A percentile compares a stretch with the other conserved stretches of the same genome.
Evolutionary conservation across 768 basidiomycete species (phyloP).

Genomic region (Rhodotorula sphaerocarpa): DNA sequence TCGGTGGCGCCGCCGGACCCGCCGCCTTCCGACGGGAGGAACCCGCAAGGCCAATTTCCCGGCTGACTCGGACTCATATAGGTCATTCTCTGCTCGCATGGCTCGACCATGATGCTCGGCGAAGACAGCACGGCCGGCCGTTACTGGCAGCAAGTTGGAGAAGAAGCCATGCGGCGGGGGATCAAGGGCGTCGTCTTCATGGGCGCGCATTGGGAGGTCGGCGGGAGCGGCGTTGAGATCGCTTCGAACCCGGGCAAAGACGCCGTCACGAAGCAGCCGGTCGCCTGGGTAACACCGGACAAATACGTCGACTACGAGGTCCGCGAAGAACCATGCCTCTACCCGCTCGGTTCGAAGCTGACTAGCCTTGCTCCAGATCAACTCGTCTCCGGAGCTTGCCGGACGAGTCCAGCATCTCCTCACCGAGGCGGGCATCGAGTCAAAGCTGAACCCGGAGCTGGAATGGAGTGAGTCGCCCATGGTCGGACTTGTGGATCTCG

Average conservation of each 20-base stretch:
- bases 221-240: slow-evolving; percentile 23
- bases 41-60: no score
- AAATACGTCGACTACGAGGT: slow-evolving; percentile 32
- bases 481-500: background rate
- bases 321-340: background rate
- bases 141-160: slow-evolving; percentile 31
- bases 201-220: slow-evolving; percentile 35
- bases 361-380: background rate
- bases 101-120: slow-evolving; percentile 33
- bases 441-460: slow-evolving; percentile 24
- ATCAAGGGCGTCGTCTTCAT: slow-evolving; percentile 33
- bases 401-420: slow-evolving; percentile 8
- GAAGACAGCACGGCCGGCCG: slow-evolving; percentile 24
- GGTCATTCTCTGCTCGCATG: slow-evolving; percentile 32
- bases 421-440: slow-evolving; percentile 19
- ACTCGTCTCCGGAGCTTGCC: slow-evolving; percentile 22
- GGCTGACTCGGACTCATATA: no score
- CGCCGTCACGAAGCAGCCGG: slow-evolving; percentile 31
- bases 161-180: slow-evolving; percentile 23
- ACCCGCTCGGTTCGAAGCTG: no score
- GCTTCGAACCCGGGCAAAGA: slow-evolving; percentile 13
- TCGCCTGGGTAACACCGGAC: slow-evolving; percentile 32
- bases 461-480: slow-evolving; percentile 29
- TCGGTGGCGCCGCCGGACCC: background rate
- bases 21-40: no score